Conservation (phyloP, 805 yeast species). For the Saccharomycopsis guyanensis region DNA sequence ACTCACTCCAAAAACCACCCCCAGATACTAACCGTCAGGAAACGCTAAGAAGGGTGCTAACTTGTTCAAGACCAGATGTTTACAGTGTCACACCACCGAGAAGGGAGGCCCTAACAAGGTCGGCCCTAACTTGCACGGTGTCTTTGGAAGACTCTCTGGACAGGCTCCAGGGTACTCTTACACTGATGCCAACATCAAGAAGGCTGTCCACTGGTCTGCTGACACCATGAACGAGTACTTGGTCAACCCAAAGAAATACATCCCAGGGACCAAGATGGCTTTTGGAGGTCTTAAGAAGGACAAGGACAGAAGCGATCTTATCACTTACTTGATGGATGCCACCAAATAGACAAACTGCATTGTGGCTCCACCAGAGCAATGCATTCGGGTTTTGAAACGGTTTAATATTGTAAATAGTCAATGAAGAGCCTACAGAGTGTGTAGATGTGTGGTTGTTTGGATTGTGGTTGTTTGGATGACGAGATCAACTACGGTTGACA, state of each 20-base stretch:
- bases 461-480: no score
- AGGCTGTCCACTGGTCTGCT: conserved; percentile 82
- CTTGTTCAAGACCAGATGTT: conserved; percentile 96
- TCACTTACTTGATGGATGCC: conserved; percentile 69
- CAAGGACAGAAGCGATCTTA: conserved; percentile 95
- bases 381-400: no score
- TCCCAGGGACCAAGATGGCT: conserved; percentile 99
- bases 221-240: conserved; percentile 91
- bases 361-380: background rate
- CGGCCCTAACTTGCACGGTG: conserved; percentile 97
- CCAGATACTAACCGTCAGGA: no score
- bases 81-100: conserved; percentile 97
- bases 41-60: conserved; percentile 94
- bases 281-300: conserved; percentile 99
- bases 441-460: no score
- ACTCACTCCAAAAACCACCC: no score
- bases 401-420: background rate
- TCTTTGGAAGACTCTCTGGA: conserved; percentile 90
- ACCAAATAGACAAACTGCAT: conserved; percentile 40
- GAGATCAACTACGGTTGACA: no score
- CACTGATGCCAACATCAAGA: conserved; percentile 97
- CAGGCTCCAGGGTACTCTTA: conserved; percentile 87
- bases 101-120: conserved; percentile 96
- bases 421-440: background rate
- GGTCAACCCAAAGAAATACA: conserved; percentile 99